Evolutionary conservation across 2,329 filamentous ascomycete species (phyloP), one percentile per base, ranked within the genome.

Genomic region (Fusarium sp.): DNA sequence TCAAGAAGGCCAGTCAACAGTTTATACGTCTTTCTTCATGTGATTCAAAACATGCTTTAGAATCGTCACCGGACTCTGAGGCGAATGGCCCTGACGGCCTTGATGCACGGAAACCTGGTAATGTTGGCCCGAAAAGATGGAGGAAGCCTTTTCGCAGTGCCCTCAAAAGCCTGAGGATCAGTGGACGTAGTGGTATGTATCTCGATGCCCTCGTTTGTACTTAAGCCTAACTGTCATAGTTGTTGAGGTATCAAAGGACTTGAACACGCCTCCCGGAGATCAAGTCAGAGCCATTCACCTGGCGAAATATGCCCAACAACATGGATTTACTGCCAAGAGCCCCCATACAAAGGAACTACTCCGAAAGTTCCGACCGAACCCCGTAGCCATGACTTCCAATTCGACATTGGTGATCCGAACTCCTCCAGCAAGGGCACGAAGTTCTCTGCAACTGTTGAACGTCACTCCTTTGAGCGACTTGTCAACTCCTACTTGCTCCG

Each of bases 121-220:
- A 71, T 22, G 73, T 71, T 9, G 72, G 76, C 34, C 76, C 78
- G 13, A 77, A 69, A 34, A 77, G 79, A 7, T 80, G 79, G 77
- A 77, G 79, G 77, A 77, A 76, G 9, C 79, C 80, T 37, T 77
- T 81, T 25, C 75, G 78, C 6, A 74, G 74, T 16, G 79, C 77
- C 22, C 75, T 81, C 55, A 78, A 70, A 44, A 78, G 74, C 3
- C 76, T 81, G 25, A 74, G 76, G 22, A 75, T 73, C 54, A 76
- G 66, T n/a, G 75, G 77, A 29, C 73, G 69, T 10, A 74, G 71
- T 45, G 73, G 74, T 74, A 61, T 56, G 76, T 65, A 3, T 18
- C 3, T 13, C 6, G 9, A 32, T 7, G 18, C 18, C 18, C 13
- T 41, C 7, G 3, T 27, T 6, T 7, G 12, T 14, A 32, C 34